These are phyloP conservation scores for Nelumbo lutea DNA, from an alignment of 164 flowering plant genomes.

Conservation along the genomic window DNA sequence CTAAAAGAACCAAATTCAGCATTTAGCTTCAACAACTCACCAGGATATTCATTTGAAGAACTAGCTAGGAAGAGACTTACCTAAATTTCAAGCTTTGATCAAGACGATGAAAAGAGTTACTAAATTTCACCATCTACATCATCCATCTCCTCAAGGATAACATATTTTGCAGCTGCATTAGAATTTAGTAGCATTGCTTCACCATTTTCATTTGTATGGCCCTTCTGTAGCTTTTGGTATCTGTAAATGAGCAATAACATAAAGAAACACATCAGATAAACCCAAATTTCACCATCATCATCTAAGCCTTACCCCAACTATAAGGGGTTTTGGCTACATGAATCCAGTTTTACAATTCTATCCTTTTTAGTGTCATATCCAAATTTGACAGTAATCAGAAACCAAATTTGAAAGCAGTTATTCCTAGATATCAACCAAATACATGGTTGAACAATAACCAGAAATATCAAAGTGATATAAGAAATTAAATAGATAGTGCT, in stretches of 20 bases:
- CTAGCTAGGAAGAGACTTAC: constrained; percentile 9
- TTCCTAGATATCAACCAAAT: background rate
- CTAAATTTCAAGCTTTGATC: background rate
- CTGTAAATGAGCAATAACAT: constrained; percentile 26
- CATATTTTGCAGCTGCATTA: constrained; percentile 59
- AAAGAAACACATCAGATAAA: constrained; percentile 6
- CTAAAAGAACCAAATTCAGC: too few relatives aligned
- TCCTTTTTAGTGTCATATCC: too few relatives aligned
- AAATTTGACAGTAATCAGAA: background rate
- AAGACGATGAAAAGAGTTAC: constrained; percentile 2
- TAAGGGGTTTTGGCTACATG: too few relatives aligned
- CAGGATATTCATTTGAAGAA: background rate
- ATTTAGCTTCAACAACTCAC: too few relatives aligned
- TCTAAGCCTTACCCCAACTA: too few relatives aligned
- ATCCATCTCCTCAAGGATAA: constrained; percentile 81
- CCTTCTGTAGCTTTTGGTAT: constrained; percentile 63
- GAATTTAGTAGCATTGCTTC: constrained; percentile 17
- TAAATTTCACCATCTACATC: constrained; percentile 48
- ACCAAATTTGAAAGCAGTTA: too few relatives aligned
- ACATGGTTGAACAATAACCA: background rate
- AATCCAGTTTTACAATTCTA: too few relatives aligned
- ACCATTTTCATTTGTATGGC: constrained; percentile 29
- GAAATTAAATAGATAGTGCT: too few relatives aligned
- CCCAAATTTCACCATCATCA: background rate
- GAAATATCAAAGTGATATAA: too few relatives aligned